Base-by-base conservation (phyloP, 73 alveolate species). In the Symbiodinium natans region DNA sequence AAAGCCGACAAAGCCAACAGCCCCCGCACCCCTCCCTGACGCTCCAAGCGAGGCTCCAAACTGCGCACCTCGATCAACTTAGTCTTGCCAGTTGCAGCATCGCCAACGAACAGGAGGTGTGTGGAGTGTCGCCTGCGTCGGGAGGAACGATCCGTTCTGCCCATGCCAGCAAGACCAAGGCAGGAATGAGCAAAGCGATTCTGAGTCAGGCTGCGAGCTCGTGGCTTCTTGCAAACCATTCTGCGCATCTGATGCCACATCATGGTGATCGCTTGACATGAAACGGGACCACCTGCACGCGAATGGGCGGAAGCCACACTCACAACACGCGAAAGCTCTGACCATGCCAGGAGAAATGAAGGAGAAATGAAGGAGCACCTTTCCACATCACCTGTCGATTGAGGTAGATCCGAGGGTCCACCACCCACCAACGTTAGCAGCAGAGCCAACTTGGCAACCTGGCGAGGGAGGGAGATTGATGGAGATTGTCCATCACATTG, bases 51-150 rank as follows among this genome's bases (percentile, higher is more conserved):
- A n/a, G n/a, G n/a, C n/a, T n/a, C n/a, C n/a, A n/a, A n/a, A n/a
- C n/a, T n/a, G n/a, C n/a, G n/a, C n/a, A n/a, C 95, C 86, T 88
- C 86, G 36, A 88, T 39, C 0, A 88, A 86, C 86, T 88, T 82
- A 7, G 86, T 88, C 95, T 88, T 88, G n/a, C 95, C 95, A 3
- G 95, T 88, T 29, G 86, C 95, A 3, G 95, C 86, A 38, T 88
- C 95, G 23, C 94, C 94, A 38, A 87, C 41, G 80, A 87, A 56
- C 83, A 87, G 63, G 33, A 87, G 40, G 41, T 87, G 94, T 27
- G 94, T 75, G 3, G 40, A 48, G n/a, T 54, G 94, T 59, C 94
- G 94, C 94, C 94, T 87, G 68, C 19, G 63, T 15, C 29, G 34
- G 27, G 9, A 38, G 43, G 38, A 10, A 17, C 80, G 23, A 8